Percentiles rank a stretch among this genome's conserved stretches.
Conservation (phyloP, 23 red algal genomes). For the Gracilaria caudata region DNA sequence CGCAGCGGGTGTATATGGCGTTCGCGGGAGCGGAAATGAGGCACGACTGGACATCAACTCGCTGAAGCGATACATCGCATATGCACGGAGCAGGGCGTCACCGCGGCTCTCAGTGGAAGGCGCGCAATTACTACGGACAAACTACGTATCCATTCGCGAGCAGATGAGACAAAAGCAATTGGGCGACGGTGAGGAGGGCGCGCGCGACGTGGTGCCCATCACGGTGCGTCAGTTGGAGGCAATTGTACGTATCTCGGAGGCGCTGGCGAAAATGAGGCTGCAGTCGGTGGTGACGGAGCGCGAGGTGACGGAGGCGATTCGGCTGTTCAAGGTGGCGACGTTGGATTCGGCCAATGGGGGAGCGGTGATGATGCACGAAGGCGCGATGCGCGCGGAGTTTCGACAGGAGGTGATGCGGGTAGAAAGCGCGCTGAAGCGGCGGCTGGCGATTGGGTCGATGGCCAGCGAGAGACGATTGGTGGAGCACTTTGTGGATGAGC, state of each 20-base stretch:
- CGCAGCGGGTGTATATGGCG: slow-evolving; percentile 11
- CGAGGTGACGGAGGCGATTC: slow-evolving; percentile 91
- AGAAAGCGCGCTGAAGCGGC: slow-evolving; percentile 75
- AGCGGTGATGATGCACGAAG: slow-evolving; percentile 70
- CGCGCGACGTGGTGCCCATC: slow-evolving; percentile 81
- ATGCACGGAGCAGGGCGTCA: slow-evolving; percentile 76
- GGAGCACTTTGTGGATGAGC: slow-evolving; percentile 76
- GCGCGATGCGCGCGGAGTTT: slow-evolving; percentile 74
- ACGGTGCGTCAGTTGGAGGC: slow-evolving; percentile 96
- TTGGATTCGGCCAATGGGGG: slow-evolving; percentile 83
- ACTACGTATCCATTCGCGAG: slow-evolving; percentile 96
- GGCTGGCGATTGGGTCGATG: slow-evolving; percentile 84
- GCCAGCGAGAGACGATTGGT: slow-evolving; percentile 79
- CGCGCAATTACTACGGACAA: slow-evolving; percentile 88
- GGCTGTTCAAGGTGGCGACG: slow-evolving; percentile 96
- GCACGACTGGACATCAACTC: slow-evolving; percentile 86
- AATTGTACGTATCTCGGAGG: slow-evolving; percentile 91
- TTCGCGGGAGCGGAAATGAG: slow-evolving; percentile 44
- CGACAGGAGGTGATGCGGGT: slow-evolving; percentile 84
- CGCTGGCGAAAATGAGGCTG: slow-evolving; percentile 96
- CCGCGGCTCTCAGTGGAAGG: slow-evolving; percentile 93
- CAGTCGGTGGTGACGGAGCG: slow-evolving; percentile 63
- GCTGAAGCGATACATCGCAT: slow-evolving; percentile 95
- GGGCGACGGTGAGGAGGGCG: slow-evolving; percentile 53
- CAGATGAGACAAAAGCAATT: slow-evolving; percentile 74